phyloP scores from a whole-genome alignment of 345 rosid species.

The Zanthoxylum bungeanum region DNA sequence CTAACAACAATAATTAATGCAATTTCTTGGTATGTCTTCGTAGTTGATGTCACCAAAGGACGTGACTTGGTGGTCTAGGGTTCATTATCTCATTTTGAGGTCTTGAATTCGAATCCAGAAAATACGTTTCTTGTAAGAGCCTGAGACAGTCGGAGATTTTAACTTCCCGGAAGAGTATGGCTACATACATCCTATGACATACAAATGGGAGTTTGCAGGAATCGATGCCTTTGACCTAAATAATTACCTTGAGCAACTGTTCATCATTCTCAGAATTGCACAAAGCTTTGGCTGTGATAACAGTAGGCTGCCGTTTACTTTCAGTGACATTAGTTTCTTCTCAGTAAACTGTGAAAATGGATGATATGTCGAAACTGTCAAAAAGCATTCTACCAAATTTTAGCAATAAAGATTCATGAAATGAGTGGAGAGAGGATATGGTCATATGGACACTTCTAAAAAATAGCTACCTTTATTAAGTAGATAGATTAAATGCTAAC shows the following conservation, averaged over 20 bases:
- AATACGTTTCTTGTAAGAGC: no score
- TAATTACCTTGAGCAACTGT: conserved; percentile 59
- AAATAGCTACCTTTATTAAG: neutral
- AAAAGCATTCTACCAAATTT: conserved; percentile 60
- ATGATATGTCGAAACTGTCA: conserved; percentile 58
- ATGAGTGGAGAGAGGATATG: neutral
- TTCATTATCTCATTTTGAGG: no score
- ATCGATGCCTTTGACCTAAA: neutral
- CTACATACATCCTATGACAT: no score
- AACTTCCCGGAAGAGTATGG: no score
- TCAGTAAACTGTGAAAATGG: conserved; percentile 62
- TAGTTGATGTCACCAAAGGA: neutral
- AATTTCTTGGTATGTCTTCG: neutral
- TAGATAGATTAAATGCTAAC: conserved; percentile 2
- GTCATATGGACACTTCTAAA: no score
- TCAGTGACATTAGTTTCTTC: conserved; percentile 62
- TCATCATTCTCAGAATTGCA: conserved; percentile 73
- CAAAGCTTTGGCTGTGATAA: conserved; percentile 85
- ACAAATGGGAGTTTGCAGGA: neutral
- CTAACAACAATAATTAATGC: neutral
- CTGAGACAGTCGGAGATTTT: no score
- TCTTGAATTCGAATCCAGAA: no score
- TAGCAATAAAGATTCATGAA: conserved; percentile 17
- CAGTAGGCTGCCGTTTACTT: conserved; percentile 55
- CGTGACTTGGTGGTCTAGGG: no score